These are phyloP conservation scores for Mycena crocata DNA, from an alignment of 768 basidiomycete genomes.

Conservation along the genomic window DNA sequence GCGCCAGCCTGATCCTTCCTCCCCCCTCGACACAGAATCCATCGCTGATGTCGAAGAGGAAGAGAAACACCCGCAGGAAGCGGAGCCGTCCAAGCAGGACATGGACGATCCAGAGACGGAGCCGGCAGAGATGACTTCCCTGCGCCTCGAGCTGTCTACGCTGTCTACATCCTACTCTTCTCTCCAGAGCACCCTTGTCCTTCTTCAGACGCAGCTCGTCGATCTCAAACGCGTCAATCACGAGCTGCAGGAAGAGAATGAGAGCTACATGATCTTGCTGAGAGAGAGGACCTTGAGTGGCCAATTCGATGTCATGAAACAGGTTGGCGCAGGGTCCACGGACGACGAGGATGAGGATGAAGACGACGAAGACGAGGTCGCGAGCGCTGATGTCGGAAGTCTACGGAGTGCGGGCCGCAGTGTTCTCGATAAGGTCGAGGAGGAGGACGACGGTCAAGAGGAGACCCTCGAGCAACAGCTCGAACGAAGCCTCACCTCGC, in stretches of 20 bases:
- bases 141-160: constrained; percentile 86
- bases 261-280: constrained; percentile 94
- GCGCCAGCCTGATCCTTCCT: constrained; percentile 36
- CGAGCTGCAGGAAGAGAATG: constrained; percentile 94
- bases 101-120: constrained; percentile 76
- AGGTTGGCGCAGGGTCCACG: constrained; percentile 64
- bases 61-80: constrained; percentile 40
- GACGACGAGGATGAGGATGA: constrained; percentile 55
- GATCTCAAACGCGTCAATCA: constrained; percentile 92
- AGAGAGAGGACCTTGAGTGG: constrained; percentile 93
- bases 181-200: constrained; percentile 84
- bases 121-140: constrained; percentile 88
- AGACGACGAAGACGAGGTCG: constrained; percentile 51
- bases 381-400: constrained; percentile 64
- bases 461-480: constrained; percentile 53
- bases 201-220: constrained; percentile 84
- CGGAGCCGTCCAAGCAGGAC: constrained; percentile 52
- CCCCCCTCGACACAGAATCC: constrained; percentile 49
- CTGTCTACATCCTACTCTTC: constrained; percentile 88
- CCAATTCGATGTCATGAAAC: constrained; percentile 81
- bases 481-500: constrained; percentile 48
- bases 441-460: constrained; percentile 57
- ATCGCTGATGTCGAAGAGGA: constrained; percentile 57
- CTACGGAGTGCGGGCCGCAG: constrained; percentile 68
- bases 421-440: constrained; percentile 72